Conservation (phyloP, 345 rosid genomes). For the Eucalyptus pauciflora region DNA sequence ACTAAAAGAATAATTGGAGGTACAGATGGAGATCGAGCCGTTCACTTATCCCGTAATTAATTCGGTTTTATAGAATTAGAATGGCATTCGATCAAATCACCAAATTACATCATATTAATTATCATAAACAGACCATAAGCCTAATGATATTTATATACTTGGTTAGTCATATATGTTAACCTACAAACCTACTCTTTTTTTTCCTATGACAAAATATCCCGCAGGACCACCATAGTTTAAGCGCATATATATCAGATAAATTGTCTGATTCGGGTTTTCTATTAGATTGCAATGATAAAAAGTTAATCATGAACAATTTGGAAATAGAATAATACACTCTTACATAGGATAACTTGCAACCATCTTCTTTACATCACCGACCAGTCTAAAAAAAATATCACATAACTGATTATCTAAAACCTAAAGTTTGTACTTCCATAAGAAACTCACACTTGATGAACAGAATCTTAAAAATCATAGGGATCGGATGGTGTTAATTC, state of each 20-base stretch:
- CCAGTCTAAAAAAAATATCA: not conserved
- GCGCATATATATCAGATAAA: rapidly evolving
- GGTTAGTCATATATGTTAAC: not conserved
- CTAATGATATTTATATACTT: not conserved
- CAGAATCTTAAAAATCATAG: not conserved
- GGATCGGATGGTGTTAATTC: not conserved
- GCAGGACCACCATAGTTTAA: not conserved
- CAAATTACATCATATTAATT: not conserved
- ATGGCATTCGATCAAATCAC: not conserved
- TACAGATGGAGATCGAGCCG: not conserved
- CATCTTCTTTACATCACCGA: not conserved
- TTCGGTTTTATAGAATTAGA: not conserved
- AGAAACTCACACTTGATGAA: not conserved
- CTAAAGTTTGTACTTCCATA: not conserved
- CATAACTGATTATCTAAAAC: not conserved
- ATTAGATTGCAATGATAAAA: not conserved
- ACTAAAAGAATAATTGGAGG: not conserved
- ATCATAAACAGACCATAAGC: not conserved
- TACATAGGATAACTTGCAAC: not conserved
- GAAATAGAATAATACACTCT: not conserved
- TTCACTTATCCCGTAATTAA: rapidly evolving
- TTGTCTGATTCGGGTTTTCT: not conserved
- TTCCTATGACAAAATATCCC: not conserved
- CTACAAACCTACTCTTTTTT: not conserved
- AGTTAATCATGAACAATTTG: not conserved